phyloP scores from a whole-genome alignment of 257 asterid genomes.

The Anisodus tanguticus region DNA sequence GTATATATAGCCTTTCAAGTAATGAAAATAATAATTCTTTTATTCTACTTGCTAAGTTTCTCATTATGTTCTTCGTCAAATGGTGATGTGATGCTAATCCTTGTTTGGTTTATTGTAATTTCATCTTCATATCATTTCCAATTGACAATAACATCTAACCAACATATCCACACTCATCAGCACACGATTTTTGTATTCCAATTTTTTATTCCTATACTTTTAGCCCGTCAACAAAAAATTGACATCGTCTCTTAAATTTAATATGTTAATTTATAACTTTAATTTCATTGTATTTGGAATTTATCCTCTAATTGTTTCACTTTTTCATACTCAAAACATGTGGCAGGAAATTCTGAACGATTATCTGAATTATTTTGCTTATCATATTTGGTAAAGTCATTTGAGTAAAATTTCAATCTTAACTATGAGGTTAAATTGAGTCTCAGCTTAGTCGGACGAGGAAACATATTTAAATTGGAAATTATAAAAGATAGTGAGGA shows the following conservation, averaged over 20 bases:
- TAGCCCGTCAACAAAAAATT: not conserved
- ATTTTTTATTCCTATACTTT: not conserved
- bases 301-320: no score
- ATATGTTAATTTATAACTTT: not conserved
- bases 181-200: not conserved
- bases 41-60: not conserved
- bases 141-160: not conserved
- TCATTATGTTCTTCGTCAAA: not conserved
- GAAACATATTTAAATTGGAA: not conserved
- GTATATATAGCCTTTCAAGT: no score
- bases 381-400: not conserved
- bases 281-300: not conserved
- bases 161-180: not conserved
- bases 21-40: not conserved
- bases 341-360: not conserved
- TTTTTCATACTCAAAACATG: not conserved
- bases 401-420: not conserved
- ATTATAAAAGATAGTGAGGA: not conserved
- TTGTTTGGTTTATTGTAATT: not conserved
- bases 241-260: not conserved
- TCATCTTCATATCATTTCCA: not conserved
- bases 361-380: no score
- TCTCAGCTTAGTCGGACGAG: not conserved
- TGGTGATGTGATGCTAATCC: not conserved
- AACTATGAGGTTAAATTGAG: not conserved